phyloP scores from a whole-genome alignment of 352 stramenopile species.

The Pythium dissotocum region DNA sequence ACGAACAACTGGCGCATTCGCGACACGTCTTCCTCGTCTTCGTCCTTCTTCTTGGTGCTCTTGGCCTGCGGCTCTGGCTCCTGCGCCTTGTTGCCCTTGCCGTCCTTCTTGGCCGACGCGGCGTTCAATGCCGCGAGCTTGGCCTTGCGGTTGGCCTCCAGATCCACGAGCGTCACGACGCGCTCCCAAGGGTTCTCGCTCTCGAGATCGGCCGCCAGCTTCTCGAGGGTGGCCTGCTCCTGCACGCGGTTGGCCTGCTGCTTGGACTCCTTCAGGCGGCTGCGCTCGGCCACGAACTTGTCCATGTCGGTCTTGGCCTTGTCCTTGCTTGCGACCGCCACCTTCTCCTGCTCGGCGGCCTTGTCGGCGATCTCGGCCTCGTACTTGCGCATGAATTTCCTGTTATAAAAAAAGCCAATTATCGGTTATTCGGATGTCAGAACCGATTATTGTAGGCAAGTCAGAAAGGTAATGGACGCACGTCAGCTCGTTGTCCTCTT shows the following conservation, averaged over 20 bases:
- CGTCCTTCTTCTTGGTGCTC: constrained; percentile 43
- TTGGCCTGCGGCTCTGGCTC: constrained; percentile 38
- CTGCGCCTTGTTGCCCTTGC: constrained; percentile 37
- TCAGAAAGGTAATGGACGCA: constrained; percentile 34
- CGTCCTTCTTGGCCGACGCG: constrained; percentile 36
- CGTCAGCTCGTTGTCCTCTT: constrained; percentile 78
- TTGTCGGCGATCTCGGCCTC: constrained; percentile 69
- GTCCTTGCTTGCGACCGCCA: constrained; percentile 66
- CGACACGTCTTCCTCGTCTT: constrained; percentile 84
- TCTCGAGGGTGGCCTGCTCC: constrained; percentile 94
- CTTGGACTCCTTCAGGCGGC: constrained; percentile 88
- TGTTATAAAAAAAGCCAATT: constrained; percentile 21
- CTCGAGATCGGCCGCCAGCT: constrained; percentile 93
- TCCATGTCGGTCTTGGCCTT: constrained; percentile 71
- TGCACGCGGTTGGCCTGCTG: constrained; percentile 92
- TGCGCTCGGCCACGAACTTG: constrained; percentile 83
- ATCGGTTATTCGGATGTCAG: neutral
- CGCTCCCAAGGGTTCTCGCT: constrained; percentile 95
- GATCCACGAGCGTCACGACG: constrained; percentile 92
- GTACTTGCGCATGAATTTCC: constrained; percentile 75
- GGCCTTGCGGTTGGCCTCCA: constrained; percentile 80
- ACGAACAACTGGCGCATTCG: constrained; percentile 94
- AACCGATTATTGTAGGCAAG: neutral
- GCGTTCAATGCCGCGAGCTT: constrained; percentile 62
- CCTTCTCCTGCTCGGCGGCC: constrained; percentile 70